Conservation (phyloP, 768 basidiomycete genomes). For the Hygrophorus pudorinus region DNA sequence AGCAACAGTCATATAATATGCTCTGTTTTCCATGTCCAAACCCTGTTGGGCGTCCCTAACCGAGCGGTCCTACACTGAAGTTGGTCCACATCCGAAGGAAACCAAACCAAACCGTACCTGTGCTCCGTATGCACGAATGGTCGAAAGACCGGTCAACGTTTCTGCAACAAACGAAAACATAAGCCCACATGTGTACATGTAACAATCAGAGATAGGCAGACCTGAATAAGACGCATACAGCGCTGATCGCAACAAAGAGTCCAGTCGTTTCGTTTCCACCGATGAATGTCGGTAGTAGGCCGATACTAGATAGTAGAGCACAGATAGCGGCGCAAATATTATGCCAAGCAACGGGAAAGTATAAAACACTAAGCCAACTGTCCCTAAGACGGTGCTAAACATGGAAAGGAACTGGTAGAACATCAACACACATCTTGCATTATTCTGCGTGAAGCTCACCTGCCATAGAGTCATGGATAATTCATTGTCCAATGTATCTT, state of each 20-base stretch:
- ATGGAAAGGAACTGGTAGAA: constrained; percentile 28
- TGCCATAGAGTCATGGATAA: constrained; percentile 38
- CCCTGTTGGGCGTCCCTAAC: constrained; percentile 41
- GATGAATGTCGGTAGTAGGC: constrained; percentile 52
- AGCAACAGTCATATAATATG: constrained; percentile 59
- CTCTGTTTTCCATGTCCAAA: constrained; percentile 49
- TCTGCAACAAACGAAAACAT: constrained; percentile 24
- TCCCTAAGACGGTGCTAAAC: constrained; percentile 39
- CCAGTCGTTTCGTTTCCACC: constrained; percentile 55
- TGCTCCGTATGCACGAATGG: constrained; percentile 49
- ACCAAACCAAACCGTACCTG: constrained; percentile 26
- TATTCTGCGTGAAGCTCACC: constrained; percentile 17
- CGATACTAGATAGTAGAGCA: constrained; percentile 44
- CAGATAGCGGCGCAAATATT: constrained; percentile 41
- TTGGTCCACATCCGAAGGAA: background rate
- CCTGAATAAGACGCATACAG: constrained; percentile 52
- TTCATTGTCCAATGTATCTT: constrained; percentile 45
- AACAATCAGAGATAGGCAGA: constrained; percentile 12
- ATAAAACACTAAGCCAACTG: too few species aligned
- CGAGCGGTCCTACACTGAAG: constrained; percentile 29
- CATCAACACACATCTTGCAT: background rate
- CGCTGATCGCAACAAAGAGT: constrained; percentile 49
- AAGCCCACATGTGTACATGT: background rate
- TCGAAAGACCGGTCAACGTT: constrained; percentile 52
- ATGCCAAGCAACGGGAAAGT: constrained; percentile 60